phyloP scores from a whole-genome alignment of 2,329 filamentous ascomycete genomes.

The Colletotrichum navitas region DNA sequence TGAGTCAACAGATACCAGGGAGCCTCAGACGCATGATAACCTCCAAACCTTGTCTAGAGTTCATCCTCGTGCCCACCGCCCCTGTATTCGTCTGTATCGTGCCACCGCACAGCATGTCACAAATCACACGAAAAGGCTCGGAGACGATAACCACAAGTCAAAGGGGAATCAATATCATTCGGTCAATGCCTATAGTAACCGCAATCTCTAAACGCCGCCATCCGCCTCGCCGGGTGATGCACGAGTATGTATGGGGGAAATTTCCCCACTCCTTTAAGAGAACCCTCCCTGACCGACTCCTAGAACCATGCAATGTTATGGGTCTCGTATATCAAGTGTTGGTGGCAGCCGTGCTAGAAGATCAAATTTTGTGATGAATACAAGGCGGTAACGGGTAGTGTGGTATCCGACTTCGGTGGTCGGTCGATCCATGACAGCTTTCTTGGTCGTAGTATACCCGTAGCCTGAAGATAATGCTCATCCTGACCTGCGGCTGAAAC shows the following conservation, averaged over 20 bases:
- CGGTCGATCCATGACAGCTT: constrained; percentile 1
- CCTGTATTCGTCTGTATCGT: not conserved
- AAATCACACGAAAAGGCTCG: not conserved
- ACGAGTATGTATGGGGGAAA: constrained; percentile 36
- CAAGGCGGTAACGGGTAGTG: constrained; percentile 10
- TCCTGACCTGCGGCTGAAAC: not conserved
- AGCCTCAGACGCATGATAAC: no score
- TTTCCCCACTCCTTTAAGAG: constrained; percentile 22
- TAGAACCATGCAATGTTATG: constrained; percentile 38
- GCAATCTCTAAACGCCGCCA: constrained; percentile 39
- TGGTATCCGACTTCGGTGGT: constrained; percentile 5
- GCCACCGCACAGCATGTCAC: not conserved
- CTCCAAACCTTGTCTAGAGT: not conserved
- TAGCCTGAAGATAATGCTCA: not conserved
- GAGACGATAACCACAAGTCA: not conserved
- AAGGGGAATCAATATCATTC: constrained; percentile 37
- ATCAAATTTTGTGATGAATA: constrained; percentile 30
- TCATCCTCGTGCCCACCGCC: not conserved
- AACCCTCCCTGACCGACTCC: constrained; percentile 35
- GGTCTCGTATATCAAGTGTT: constrained; percentile 21
- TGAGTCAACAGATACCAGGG: constrained; percentile 18
- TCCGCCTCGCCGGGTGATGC: constrained; percentile 41
- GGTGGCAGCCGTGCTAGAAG: constrained; percentile 2
- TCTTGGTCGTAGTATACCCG: constrained; percentile 12
- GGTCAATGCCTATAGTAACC: constrained; percentile 38